Base-by-base conservation (phyloP, 1,139 yeast species). In the Eremothecium coryli region DNA sequence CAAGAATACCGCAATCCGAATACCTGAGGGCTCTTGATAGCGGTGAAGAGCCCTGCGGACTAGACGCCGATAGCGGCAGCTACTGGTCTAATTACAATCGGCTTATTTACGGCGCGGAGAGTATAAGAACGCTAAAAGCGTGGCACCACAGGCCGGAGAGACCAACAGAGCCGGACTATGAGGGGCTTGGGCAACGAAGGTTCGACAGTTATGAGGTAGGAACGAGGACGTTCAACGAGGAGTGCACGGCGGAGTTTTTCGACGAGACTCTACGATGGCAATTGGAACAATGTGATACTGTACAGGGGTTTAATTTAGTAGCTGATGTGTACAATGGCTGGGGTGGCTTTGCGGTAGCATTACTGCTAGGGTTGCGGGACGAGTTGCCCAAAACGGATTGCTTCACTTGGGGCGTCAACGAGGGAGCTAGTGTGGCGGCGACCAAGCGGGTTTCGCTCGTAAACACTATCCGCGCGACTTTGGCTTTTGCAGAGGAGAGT, bases 21-120 rank as follows among this genome's bases (percentile, higher is more conserved):
- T 84, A 76, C 50, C 94, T 82, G 52, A 43, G 40, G 24, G 71
- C 76, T 2, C 56, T 85, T 21, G 94, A 82, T 55, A 36, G 53
- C 2, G 76, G 76, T 12, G 42, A 49, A 4, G 47, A 56, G 0
- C 45, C 45, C 7, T 66, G 64, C 2, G 40, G 42, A 14, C 56
- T 82, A 30, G 55, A 56, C 3, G 45, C 48, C 0, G 48, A 49
- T 0, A 70, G 69, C 34, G 72, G 85, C 0, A 58, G 56, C 26
- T 82, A 72, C 49, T 90, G 97, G 97, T 68, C 90, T 0, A 95
- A 86, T 54, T 85, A 79, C 52, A 68, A 78, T 32, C 71, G 76
- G 46, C 68, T 86, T 38, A 70, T 82, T 13, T 76, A 75, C 49
- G 70, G 71, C 37, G 93, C 95, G 0, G 60, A 62, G 16, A 68